Evolutionary conservation across 2,329 filamentous ascomycete species (phyloP).

Genomic region (Colletotrichum neosansevieriae): DNA sequence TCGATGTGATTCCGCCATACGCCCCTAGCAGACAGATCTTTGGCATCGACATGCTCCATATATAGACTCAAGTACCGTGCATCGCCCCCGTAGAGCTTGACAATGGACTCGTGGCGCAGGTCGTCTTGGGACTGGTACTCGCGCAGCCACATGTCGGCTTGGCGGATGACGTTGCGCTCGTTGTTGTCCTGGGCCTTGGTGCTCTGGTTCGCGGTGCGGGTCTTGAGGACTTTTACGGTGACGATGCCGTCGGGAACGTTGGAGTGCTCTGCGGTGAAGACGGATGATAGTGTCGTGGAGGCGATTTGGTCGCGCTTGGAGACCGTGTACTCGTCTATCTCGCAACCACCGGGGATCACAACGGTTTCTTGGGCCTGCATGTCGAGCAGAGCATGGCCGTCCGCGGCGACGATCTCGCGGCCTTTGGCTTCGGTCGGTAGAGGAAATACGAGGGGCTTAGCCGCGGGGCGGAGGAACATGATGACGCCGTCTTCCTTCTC

Average conservation of each 20-base stretch:
- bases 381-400: constrained; percentile 64
- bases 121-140: constrained; percentile 68
- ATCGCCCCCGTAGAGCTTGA: constrained; percentile 69
- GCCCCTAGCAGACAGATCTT: constrained; percentile 62
- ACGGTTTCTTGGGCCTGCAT: constrained; percentile 63
- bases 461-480: constrained; percentile 64
- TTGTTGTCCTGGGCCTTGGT: constrained; percentile 62
- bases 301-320: constrained; percentile 70
- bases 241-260: constrained; percentile 65
- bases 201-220: constrained; percentile 53
- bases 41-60: constrained; percentile 71
- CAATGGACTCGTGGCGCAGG: constrained; percentile 68
- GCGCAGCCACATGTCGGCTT: constrained; percentile 71
- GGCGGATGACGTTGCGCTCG: constrained; percentile 68
- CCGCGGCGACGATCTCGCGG: constrained; percentile 60
- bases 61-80: constrained; percentile 70
- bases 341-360: constrained; percentile 61
- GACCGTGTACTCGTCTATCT: constrained; percentile 66
- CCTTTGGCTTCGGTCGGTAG: constrained; percentile 60
- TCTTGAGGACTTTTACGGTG: constrained; percentile 72
- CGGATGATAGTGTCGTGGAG: constrained; percentile 65
- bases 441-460: constrained; percentile 65
- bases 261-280: constrained; percentile 68
- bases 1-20: constrained; percentile 62
- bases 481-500: constrained; percentile 63